Conservation (phyloP, 1,284 basidiomycete genomes). For the Exobasidium cylindrosporum region DNA sequence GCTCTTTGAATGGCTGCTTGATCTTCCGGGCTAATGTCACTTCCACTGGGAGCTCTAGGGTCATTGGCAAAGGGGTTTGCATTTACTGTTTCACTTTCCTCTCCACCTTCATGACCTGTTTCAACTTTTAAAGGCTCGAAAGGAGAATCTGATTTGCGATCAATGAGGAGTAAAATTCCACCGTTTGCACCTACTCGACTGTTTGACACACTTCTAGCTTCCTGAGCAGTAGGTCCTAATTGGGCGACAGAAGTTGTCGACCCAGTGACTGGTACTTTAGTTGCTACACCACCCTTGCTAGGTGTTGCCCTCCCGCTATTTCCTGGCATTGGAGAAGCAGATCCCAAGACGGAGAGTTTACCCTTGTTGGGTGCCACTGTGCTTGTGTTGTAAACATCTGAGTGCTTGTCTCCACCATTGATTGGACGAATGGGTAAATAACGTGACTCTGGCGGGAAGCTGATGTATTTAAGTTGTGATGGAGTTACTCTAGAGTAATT, state of each 20-base stretch:
- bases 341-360: slow-evolving; percentile 30
- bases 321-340: slow-evolving; percentile 34
- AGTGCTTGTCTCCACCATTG: slow-evolving; percentile 21
- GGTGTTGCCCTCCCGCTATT: slow-evolving; percentile 41
- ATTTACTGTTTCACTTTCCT: slow-evolving; percentile 9
- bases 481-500: slow-evolving; percentile 94
- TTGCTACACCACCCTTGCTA: slow-evolving; percentile 6
- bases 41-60: slow-evolving; percentile 12
- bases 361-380: slow-evolving; percentile 27
- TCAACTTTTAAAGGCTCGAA: slow-evolving; percentile 30
- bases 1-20: slow-evolving; percentile 38
- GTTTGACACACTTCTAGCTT: slow-evolving; percentile 35
- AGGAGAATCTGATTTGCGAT: slow-evolving; percentile 35
- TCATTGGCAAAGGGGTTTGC: slow-evolving; percentile 8
- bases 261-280: slow-evolving; percentile 12
- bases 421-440: slow-evolving; percentile 88
- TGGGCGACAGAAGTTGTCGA: slow-evolving; percentile 21
- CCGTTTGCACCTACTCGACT: slow-evolving; percentile 41
- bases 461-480: slow-evolving; percentile 77
- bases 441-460: slow-evolving; percentile 73
- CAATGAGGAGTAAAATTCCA: slow-evolving; percentile 49
- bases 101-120: slow-evolving; percentile 22
- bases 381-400: slow-evolving; percentile 40
- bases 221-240: slow-evolving; percentile 13
- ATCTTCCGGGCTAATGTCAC: slow-evolving; percentile 39